Conservation (phyloP, 2,329 filamentous ascomycete species). For the Aspergillus clavatus region DNA sequence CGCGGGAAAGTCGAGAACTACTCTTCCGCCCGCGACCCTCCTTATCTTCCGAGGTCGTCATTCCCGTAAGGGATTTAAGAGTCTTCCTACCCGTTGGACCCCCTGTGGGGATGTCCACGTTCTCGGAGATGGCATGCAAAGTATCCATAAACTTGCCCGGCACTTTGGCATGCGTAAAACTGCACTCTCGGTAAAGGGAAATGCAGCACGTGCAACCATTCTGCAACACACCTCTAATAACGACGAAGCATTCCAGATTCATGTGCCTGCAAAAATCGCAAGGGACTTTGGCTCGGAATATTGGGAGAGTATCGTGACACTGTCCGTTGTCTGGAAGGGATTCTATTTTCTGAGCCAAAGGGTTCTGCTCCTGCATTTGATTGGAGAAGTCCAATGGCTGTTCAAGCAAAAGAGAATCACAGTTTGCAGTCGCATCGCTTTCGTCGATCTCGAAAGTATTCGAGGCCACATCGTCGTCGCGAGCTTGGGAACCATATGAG, state of each 20-base stretch:
- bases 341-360: slow-evolving; percentile 15
- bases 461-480: slow-evolving; percentile 39
- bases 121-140: slow-evolving; percentile 42
- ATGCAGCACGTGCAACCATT: slow-evolving; percentile 46
- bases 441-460: slow-evolving; percentile 36
- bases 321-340: slow-evolving; percentile 20
- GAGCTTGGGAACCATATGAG: slow-evolving; percentile 33
- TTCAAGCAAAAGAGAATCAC: slow-evolving; percentile 40
- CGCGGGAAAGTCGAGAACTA: slow-evolving; percentile 71
- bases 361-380: slow-evolving; percentile 19
- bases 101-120: slow-evolving; percentile 36
- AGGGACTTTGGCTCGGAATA: slow-evolving; percentile 42
- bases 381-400: slow-evolving; percentile 39
- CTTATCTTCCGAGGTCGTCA: slow-evolving; percentile 29
- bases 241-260: slow-evolving; percentile 46
- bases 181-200: slow-evolving; percentile 45
- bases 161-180: slow-evolving; percentile 41
- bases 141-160: slow-evolving; percentile 42
- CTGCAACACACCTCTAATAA: slow-evolving; percentile 41
- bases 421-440: slow-evolving; percentile 32
- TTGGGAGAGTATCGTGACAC: slow-evolving; percentile 34
- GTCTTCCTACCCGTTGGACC: slow-evolving; percentile 37
- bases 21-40: slow-evolving; percentile 54
- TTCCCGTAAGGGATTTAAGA: slow-evolving; percentile 39
- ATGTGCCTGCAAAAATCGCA: slow-evolving; percentile 45